These are phyloP conservation scores for Collybia sp. DNA, from an alignment of 768 basidiomycete genomes.

Conservation along the genomic window DNA sequence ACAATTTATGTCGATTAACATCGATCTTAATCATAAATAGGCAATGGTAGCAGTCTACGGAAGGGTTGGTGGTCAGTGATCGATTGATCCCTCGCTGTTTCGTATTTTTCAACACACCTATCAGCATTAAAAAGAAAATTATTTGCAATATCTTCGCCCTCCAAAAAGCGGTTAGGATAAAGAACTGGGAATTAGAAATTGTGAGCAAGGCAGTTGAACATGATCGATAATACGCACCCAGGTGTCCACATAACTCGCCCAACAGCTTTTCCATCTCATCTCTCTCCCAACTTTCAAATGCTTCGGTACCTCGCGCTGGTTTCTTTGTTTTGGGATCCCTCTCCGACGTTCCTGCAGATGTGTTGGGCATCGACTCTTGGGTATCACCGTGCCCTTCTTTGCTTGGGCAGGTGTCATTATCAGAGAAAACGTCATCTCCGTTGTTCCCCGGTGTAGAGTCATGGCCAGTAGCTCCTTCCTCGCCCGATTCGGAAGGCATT, in stretches of 20 bases:
- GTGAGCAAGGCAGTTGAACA: constrained; percentile 2
- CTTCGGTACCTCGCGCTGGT: constrained; percentile 48
- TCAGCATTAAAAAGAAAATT: constrained; percentile 95
- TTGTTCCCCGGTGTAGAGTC: constrained; percentile 17
- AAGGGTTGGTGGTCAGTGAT: constrained; percentile 8
- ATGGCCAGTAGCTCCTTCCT: constrained; percentile 28
- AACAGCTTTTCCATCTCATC: constrained; percentile 89
- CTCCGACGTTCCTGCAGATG: constrained; percentile 15
- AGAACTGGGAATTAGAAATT: constrained; percentile 47
- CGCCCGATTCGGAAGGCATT: constrained; percentile 50
- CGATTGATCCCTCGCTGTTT: neutral
- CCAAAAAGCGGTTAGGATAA: constrained; percentile 82
- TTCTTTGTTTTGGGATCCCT: constrained; percentile 35
- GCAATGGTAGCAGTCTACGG: constrained; percentile 61
- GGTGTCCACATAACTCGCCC: constrained; percentile 73
- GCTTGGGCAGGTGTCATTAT: constrained; percentile 14
- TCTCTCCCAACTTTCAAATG: constrained; percentile 78
- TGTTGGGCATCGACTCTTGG: constrained; percentile 18
- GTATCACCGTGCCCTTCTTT: constrained; percentile 26
- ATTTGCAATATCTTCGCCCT: constrained; percentile 87
- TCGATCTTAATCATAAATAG: constrained; percentile 55
- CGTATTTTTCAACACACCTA: constrained; percentile 32
- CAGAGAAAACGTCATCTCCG: constrained; percentile 20
- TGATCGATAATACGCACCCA: constrained; percentile 50
- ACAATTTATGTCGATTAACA: too few species aligned